These are phyloP conservation scores for Actinomortierella ambigua DNA, from an alignment of 371 early-diverging fungal genomes.

Conservation along the genomic window DNA sequence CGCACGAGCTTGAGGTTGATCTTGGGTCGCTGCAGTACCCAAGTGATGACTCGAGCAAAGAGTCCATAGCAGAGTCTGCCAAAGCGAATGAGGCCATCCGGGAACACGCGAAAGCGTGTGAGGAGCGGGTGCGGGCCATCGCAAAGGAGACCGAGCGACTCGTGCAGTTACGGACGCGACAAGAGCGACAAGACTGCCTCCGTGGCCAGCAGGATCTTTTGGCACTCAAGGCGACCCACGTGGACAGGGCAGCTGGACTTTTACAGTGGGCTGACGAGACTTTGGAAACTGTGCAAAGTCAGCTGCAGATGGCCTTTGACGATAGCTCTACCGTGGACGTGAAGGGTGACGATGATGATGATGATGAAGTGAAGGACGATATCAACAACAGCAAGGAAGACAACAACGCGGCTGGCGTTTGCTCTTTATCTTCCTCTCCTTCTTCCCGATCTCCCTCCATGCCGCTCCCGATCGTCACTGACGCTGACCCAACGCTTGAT, in stretches of 20 bases:
- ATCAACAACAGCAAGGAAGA: too few species aligned
- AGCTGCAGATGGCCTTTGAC: background rate
- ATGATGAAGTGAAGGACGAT: too few species aligned
- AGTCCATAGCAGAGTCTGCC: conserved; percentile 10
- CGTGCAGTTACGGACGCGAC: conserved; percentile 9
- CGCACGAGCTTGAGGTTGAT: conserved; percentile 14
- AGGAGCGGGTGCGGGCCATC: conserved; percentile 9
- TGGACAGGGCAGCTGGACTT: conserved; percentile 16
- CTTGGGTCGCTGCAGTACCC: conserved; percentile 22
- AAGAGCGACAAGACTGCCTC: conserved; percentile 16
- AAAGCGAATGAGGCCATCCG: conserved; percentile 22
- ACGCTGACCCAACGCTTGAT: too few species aligned
- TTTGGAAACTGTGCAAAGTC: conserved; percentile 1
- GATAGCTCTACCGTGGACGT: background rate
- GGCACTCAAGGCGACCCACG: conserved; percentile 11
- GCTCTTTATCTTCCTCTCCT: too few species aligned
- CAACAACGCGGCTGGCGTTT: too few species aligned
- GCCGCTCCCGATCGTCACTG: too few species aligned
- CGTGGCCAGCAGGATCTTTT: conserved; percentile 13
- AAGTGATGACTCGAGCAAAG: conserved; percentile 17
- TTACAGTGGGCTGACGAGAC: conserved; percentile 30
- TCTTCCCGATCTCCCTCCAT: too few species aligned
- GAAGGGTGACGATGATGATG: too few species aligned
- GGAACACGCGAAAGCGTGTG: conserved; percentile 13
- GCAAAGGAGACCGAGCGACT: conserved; percentile 12